Evolutionary conservation across 768 basidiomycete species (phyloP).

Genomic region (Mycena polygramma): DNA sequence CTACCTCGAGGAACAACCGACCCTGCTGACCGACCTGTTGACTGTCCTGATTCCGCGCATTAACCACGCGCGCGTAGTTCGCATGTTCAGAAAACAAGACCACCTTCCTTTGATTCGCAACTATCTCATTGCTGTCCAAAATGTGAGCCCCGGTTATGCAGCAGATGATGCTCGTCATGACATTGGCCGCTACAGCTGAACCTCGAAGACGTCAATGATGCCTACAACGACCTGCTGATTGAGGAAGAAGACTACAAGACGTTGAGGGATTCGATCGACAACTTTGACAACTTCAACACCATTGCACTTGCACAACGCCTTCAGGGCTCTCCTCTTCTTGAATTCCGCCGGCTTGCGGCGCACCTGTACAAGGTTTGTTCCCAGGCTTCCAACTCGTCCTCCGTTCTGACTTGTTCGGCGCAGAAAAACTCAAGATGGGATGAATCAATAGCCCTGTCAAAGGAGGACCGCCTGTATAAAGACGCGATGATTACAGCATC

Average conservation of each 20-base stretch:
- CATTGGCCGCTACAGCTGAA: conserved; percentile 75
- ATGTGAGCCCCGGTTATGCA: conserved; percentile 60
- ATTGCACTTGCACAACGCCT: conserved; percentile 86
- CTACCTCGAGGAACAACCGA: conserved; percentile 95
- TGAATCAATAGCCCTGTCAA: conserved; percentile 94
- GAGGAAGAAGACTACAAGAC: conserved; percentile 99
- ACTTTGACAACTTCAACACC: conserved; percentile 98
- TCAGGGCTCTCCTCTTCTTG: conserved; percentile 91
- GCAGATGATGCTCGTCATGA: background rate
- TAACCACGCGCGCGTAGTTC: conserved; percentile 95
- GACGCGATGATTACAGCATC: conserved; percentile 96
- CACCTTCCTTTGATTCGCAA: conserved; percentile 96
- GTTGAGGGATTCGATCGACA: conserved; percentile 96
- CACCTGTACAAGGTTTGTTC: conserved; percentile 90
- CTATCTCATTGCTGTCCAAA: conserved; percentile 97
- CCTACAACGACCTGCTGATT: conserved; percentile 97
- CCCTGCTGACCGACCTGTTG: conserved; percentile 91
- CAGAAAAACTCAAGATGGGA: conserved; percentile 98
- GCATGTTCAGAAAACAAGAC: conserved; percentile 95
- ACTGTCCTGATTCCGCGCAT: conserved; percentile 94
- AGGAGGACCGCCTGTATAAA: conserved; percentile 97
- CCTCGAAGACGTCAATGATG: conserved; percentile 97
- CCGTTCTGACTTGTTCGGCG: background rate
- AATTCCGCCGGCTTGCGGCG: conserved; percentile 95
- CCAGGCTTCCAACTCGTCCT: background rate